phyloP scores from a whole-genome alignment of 345 rosid genomes.

The Bruguiera gymnorhiza region DNA sequence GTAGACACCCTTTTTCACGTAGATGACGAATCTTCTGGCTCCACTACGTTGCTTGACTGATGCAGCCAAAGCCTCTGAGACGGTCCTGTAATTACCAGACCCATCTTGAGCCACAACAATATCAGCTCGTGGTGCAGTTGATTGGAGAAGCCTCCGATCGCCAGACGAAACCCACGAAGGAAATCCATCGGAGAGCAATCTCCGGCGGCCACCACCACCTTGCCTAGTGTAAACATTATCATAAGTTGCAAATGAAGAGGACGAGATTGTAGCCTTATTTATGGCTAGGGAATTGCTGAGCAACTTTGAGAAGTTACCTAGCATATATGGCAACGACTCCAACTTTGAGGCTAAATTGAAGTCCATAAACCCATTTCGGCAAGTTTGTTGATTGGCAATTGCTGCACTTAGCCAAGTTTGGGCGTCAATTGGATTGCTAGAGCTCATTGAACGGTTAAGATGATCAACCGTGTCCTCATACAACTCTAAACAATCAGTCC shows the following conservation, averaged over 20 bases:
- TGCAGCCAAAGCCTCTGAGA: constrained; percentile 63
- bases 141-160: constrained; percentile 60
- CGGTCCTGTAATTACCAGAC: constrained; percentile 60
- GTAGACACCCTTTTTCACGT: constrained; percentile 75
- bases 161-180: constrained; percentile 64
- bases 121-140: constrained; percentile 36
- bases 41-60: constrained; percentile 27
- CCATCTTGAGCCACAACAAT: constrained; percentile 87
- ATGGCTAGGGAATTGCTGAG: constrained; percentile 72
- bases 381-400: constrained; percentile 63
- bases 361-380: constrained; percentile 68
- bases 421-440: constrained; percentile 41
- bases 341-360: constrained; percentile 39
- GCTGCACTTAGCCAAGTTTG: constrained; percentile 81
- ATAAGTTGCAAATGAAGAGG: constrained; percentile 14
- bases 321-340: constrained; percentile 33
- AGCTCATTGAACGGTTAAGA: constrained; percentile 51
- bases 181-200: constrained; percentile 38
- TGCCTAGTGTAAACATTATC: not conserved
- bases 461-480: constrained; percentile 50
- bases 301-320: constrained; percentile 55
- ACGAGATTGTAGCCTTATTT: constrained; percentile 32
- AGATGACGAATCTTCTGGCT: constrained; percentile 49
- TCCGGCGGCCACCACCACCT: constrained; percentile 32
- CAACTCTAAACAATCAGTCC: constrained; percentile 63